phyloP scores from a whole-genome alignment of 306 rosid genomes.

The Vigna angularis region DNA sequence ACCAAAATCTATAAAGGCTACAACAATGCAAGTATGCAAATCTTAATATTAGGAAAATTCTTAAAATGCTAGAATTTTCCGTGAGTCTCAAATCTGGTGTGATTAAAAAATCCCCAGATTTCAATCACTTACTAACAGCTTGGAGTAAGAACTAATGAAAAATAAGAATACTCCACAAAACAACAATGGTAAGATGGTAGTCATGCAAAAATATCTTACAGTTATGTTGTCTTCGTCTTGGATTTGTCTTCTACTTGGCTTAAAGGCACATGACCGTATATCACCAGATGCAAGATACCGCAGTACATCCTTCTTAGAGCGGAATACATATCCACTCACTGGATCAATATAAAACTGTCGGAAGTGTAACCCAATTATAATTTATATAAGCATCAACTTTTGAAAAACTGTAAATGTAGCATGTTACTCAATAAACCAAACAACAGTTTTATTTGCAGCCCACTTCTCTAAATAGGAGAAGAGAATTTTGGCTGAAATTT shows the following conservation, averaged over 20 bases:
- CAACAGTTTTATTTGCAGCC: conserved; percentile 24
- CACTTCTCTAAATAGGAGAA: neutral
- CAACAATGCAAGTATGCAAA: neutral
- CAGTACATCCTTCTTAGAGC: conserved; percentile 56
- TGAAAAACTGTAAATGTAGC: conserved; percentile 33
- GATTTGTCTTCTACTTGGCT: conserved; percentile 41
- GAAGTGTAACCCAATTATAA: conserved; percentile 42
- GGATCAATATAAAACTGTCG: conserved; percentile 59
- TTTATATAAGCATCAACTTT: conserved; percentile 26
- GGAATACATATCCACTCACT: conserved; percentile 51
- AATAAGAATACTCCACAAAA: conserved; percentile 37
- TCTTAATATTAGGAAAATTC: conserved; percentile 24
- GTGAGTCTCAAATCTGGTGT: conserved; percentile 1
- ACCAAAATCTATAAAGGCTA: conserved; percentile 15
- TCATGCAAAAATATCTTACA: conserved; percentile 45
- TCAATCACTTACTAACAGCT: conserved; percentile 7
- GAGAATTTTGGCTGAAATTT: conserved; percentile 8
- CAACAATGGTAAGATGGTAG: conserved; percentile 16
- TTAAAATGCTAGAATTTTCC: conserved; percentile 29
- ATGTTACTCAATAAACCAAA: conserved; percentile 24
- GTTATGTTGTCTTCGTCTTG: conserved; percentile 46
- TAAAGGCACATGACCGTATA: conserved; percentile 43
- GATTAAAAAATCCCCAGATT: conserved; percentile 36
- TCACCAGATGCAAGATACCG: conserved; percentile 55
- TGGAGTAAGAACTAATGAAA: conserved; percentile 30